Evolutionary conservation across 768 basidiomycete species (phyloP).

Genomic region (Amyloporia xantha): DNA sequence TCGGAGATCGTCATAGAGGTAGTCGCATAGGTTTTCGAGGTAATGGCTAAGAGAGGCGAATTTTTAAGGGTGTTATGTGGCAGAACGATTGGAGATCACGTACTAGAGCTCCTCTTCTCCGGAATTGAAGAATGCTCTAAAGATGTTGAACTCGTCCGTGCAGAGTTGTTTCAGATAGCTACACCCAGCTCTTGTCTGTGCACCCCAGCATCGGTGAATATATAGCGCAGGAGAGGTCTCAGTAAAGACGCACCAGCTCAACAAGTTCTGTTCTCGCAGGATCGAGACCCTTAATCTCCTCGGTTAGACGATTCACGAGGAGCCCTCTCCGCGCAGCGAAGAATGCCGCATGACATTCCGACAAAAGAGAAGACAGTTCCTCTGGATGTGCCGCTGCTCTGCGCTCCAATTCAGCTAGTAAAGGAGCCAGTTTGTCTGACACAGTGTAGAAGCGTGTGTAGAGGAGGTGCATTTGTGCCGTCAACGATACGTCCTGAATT

Average conservation of each 20-base stretch:
- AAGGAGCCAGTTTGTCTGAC: slow-evolving; percentile 63
- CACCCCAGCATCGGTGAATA: not conserved
- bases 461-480: slow-evolving; percentile 77
- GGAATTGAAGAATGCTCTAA: slow-evolving; percentile 78
- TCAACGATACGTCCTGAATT: slow-evolving; percentile 58
- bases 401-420: slow-evolving; percentile 81
- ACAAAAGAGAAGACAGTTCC: slow-evolving; percentile 73
- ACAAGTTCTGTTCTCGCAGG: slow-evolving; percentile 78
- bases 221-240: slow-evolving; percentile 1
- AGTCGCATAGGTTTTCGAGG: slow-evolving; percentile 87
- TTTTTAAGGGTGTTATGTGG: slow-evolving; percentile 1
- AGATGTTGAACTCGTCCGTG: slow-evolving; percentile 83
- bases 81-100: slow-evolving; percentile 21
- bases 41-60: slow-evolving; percentile 54
- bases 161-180: slow-evolving; percentile 90
- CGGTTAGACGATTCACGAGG: slow-evolving; percentile 63
- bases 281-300: slow-evolving; percentile 81
- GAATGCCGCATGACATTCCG: slow-evolving; percentile 86
- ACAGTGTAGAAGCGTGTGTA: slow-evolving; percentile 84
- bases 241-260: slow-evolving; percentile 53
- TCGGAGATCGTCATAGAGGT: slow-evolving; percentile 91
- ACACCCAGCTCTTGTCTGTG: slow-evolving; percentile 84
- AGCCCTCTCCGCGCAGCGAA: slow-evolving; percentile 67
- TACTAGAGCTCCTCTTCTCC: slow-evolving; percentile 74
- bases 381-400: slow-evolving; percentile 71